Conservation (phyloP, 2,329 filamentous ascomycete species). For the Cladophialophora immunda region DNA sequence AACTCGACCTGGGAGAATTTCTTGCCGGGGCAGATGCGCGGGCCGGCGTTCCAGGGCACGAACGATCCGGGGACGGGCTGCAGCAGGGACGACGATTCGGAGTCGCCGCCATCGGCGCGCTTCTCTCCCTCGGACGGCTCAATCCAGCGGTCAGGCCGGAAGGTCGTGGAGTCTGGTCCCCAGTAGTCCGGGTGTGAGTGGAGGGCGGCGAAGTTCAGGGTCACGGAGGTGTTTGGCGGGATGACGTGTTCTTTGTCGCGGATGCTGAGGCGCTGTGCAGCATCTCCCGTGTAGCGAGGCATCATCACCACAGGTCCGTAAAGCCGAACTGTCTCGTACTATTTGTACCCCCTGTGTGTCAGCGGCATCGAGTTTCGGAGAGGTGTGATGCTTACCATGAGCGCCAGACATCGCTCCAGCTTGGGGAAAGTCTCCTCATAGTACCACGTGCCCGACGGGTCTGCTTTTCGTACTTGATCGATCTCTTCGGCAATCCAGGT, state of each 20-base stretch:
- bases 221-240: constrained; percentile 39
- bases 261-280: constrained; percentile 33
- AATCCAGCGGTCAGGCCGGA: constrained; percentile 54
- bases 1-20: constrained; percentile 51
- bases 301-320: constrained; percentile 39
- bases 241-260: constrained; percentile 32
- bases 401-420: constrained; percentile 54
- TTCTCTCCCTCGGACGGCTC: constrained; percentile 44
- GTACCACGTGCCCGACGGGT: constrained; percentile 43
- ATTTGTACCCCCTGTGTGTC: background rate
- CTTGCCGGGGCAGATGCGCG: constrained; percentile 46
- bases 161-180: constrained; percentile 42
- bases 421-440: constrained; percentile 58
- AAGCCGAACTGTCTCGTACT: constrained; percentile 43
- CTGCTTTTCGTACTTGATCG: constrained; percentile 33
- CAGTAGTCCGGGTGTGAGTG: constrained; percentile 45
- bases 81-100: constrained; percentile 54
- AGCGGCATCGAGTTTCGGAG: background rate
- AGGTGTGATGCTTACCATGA: constrained; percentile 53
- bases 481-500: constrained; percentile 37
- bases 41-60: constrained; percentile 45
- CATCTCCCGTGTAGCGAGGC: constrained; percentile 34
- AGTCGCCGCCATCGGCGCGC: constrained; percentile 44
- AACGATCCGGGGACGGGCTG: constrained; percentile 40
- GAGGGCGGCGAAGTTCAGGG: constrained; percentile 41